Conservation (phyloP, 768 basidiomycete species). For the Boletus coccyginus region DNA sequence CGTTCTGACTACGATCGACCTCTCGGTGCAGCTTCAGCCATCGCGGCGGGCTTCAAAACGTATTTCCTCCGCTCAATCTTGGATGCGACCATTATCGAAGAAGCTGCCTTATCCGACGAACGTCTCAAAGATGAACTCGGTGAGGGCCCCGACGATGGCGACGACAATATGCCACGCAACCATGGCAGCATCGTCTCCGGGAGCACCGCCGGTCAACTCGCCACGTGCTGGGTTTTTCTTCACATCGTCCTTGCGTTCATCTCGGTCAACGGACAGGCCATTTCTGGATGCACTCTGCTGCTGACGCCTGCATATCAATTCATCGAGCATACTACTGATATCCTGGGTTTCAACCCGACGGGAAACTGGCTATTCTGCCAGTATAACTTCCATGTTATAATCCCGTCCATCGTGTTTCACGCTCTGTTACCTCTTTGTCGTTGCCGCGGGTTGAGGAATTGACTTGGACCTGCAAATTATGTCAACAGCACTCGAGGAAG, state of each 20-base stretch:
- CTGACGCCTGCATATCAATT: too few species aligned
- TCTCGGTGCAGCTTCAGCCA: too few species aligned
- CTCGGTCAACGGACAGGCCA: constrained; percentile 71
- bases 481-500: too few species aligned
- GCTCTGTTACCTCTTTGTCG: too few species aligned
- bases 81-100: constrained; percentile 57
- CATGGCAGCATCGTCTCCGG: constrained; percentile 75
- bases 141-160: constrained; percentile 45
- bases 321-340: too few species aligned
- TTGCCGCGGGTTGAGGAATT: too few species aligned
- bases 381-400: too few species aligned
- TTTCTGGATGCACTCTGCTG: constrained; percentile 59
- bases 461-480: too few species aligned
- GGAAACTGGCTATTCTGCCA: too few species aligned
- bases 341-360: too few species aligned
- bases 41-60: constrained; percentile 63
- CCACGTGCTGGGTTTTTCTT: constrained; percentile 62
- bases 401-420: too few species aligned
- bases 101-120: constrained; percentile 51
- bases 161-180: constrained; percentile 47
- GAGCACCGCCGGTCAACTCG: constrained; percentile 66
- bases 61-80: constrained; percentile 83
- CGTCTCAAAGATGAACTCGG: constrained; percentile 49
- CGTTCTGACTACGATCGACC: neutral
- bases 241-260: constrained; percentile 82